A percentile compares a stretch with the other conserved stretches of the same genome.
phyloP scores from a whole-genome alignment of 345 rosid species.

The Citrus maxima region DNA sequence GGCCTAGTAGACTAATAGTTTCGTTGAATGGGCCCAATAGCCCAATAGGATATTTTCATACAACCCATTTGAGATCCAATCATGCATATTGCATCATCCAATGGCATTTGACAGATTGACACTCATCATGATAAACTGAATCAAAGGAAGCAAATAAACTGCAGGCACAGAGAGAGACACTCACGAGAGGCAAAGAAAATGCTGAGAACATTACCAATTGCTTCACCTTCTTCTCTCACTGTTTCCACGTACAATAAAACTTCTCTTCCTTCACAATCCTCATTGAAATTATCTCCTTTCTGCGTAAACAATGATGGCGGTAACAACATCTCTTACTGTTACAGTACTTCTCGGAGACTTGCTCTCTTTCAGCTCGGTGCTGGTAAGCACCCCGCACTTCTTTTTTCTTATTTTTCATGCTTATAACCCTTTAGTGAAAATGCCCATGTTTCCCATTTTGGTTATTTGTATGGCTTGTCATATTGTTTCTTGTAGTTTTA shows the following conservation, averaged over 20 bases:
- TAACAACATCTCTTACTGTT: not conserved
- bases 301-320: not conserved
- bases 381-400: conserved; percentile 14
- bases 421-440: not conserved
- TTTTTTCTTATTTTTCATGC: not conserved
- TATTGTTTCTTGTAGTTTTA: not conserved
- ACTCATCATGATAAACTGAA: not conserved
- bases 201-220: conserved; percentile 17
- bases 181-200: not conserved
- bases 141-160: not conserved
- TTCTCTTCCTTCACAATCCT: not conserved
- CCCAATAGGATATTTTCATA: not conserved
- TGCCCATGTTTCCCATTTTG: not conserved
- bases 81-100: not conserved
- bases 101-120: not conserved
- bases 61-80: not conserved
- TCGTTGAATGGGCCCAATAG: no score
- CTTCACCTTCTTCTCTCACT: conserved; percentile 16
- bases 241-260: not conserved
- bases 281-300: conserved; percentile 6
- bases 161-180: not conserved
- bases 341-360: conserved; percentile 35
- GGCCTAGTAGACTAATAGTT: no score
- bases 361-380: conserved; percentile 40
- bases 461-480: not conserved